Conservation (phyloP, 106 monocot species). For the Apostasia ramifera region DNA sequence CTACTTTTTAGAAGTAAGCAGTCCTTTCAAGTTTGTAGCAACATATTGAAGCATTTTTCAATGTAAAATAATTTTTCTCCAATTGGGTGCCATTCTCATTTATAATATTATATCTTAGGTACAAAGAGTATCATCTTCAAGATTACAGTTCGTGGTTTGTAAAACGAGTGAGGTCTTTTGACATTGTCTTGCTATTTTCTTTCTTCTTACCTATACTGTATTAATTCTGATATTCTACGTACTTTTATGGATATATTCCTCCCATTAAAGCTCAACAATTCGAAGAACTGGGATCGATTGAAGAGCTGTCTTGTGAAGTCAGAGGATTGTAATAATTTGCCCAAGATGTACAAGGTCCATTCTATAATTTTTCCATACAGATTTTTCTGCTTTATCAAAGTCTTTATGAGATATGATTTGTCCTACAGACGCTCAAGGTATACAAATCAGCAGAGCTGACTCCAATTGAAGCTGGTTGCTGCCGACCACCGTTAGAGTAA, state of each 20-base stretch:
- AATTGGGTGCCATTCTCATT: too few species aligned
- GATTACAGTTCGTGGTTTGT: conserved; percentile 86
- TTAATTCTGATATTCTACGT: neutral
- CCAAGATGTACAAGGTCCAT: conserved; percentile 74
- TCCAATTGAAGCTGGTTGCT: conserved; percentile 93
- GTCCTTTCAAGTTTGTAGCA: too few species aligned
- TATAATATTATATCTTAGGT: conserved; percentile 25
- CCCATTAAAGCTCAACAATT: conserved; percentile 61
- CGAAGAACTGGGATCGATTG: conserved; percentile 65
- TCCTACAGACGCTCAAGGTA: conserved; percentile 58
- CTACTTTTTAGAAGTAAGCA: too few species aligned
- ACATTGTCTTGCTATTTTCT: neutral
- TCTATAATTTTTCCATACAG: neutral
- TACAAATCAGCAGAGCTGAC: conserved; percentile 79
- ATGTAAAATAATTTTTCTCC: too few species aligned
- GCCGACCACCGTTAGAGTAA: conserved; percentile 92
- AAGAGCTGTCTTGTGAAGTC: conserved; percentile 90
- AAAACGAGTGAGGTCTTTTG: conserved; percentile 47
- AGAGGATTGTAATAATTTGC: conserved; percentile 68
- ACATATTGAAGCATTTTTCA: too few species aligned
- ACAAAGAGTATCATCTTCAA: conserved; percentile 96
- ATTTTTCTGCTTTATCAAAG: neutral
- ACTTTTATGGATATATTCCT: neutral
- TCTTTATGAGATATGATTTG: neutral
- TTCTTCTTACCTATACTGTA: neutral